These are phyloP conservation scores for Sclerotinia sclerotiorum DNA, from an alignment of 2,329 filamentous ascomycete genomes.

Conservation along the genomic window DNA sequence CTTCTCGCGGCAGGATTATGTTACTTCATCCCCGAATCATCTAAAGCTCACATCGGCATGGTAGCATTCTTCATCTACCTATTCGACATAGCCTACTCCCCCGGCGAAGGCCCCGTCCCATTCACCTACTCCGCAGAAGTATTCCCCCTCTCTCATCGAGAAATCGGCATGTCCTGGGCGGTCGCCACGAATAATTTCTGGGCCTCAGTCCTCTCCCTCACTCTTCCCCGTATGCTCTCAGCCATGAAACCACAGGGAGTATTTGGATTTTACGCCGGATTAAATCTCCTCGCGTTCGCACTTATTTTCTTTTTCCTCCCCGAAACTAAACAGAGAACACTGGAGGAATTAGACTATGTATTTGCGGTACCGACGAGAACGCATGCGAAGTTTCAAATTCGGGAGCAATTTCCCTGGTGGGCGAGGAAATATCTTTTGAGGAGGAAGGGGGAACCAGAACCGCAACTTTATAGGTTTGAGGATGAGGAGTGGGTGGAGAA, in stretches of 20 bases:
- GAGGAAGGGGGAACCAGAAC: slow-evolving; percentile 38
- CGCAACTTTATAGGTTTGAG: slow-evolving; percentile 22
- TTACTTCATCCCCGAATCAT: slow-evolving; percentile 48
- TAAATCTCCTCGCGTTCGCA: slow-evolving; percentile 55
- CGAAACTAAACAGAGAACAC: slow-evolving; percentile 54
- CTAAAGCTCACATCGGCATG: slow-evolving; percentile 49
- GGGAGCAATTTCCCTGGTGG: slow-evolving; percentile 35
- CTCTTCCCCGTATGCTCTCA: slow-evolving; percentile 36
- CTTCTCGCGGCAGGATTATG: slow-evolving; percentile 63
- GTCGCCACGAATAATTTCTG: slow-evolving; percentile 61
- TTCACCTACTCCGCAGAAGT: slow-evolving; percentile 64
- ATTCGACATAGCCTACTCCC: slow-evolving; percentile 65
- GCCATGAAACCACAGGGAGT: slow-evolving; percentile 41
- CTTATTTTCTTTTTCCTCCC: slow-evolving; percentile 59
- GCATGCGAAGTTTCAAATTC: slow-evolving; percentile 38
- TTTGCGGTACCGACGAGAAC: slow-evolving; percentile 41
- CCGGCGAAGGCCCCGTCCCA: slow-evolving; percentile 62
- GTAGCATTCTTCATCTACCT: slow-evolving; percentile 64
- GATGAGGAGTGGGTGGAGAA: slow-evolving; percentile 18
- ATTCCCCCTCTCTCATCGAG: slow-evolving; percentile 62
- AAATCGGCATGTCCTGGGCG: slow-evolving; percentile 63
- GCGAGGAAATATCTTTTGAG: slow-evolving; percentile 29
- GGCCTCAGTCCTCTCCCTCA: slow-evolving; percentile 64
- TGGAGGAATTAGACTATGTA: slow-evolving; percentile 48
- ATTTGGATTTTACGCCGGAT: slow-evolving; percentile 55